Conservation (phyloP, 2,329 filamentous ascomycete genomes). For the Trichoderma breve region DNA sequence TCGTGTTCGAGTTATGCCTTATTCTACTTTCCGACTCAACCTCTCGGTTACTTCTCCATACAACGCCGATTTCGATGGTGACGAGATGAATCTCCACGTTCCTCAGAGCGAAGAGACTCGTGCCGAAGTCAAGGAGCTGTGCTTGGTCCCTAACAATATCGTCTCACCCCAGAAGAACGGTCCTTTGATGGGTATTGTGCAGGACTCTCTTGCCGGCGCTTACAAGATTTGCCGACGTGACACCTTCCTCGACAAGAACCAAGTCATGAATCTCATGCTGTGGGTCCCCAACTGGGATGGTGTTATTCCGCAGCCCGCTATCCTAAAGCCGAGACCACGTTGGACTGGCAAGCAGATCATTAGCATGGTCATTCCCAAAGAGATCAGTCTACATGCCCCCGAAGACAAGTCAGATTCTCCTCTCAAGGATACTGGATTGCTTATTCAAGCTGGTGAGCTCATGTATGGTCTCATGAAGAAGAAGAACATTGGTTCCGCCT, state of each 20-base stretch:
- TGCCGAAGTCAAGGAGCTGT: slow-evolving; percentile 89
- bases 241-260: slow-evolving; percentile 82
- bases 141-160: slow-evolving; percentile 97
- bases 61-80: slow-evolving; percentile 99
- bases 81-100: slow-evolving; percentile 99
- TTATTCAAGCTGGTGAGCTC: slow-evolving; percentile 83
- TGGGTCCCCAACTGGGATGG: slow-evolving; percentile 99
- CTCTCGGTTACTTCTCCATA: slow-evolving; percentile 97
- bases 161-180: slow-evolving; percentile 96
- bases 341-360: slow-evolving; percentile 99
- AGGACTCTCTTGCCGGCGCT: slow-evolving; percentile 92
- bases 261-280: slow-evolving; percentile 94
- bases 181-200: slow-evolving; percentile 98
- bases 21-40: slow-evolving; percentile 97
- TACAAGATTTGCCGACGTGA: slow-evolving; percentile 97
- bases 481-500: slow-evolving; percentile 87
- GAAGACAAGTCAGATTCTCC: slow-evolving; percentile 62
- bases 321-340: slow-evolving; percentile 83
- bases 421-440: slow-evolving; percentile 70
- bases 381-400: slow-evolving; percentile 74
- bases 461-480: slow-evolving; percentile 90
- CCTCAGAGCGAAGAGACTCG: slow-evolving; percentile 96
- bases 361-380: slow-evolving; percentile 84
- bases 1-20: slow-evolving; percentile 95
- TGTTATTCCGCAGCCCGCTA: slow-evolving; percentile 87